Percentiles rank a stretch among this genome's conserved stretches.
These are phyloP conservation scores for Cryptosporidium xiaoi DNA, from an alignment of 169 alveolate species.

Conservation along the genomic window DNA sequence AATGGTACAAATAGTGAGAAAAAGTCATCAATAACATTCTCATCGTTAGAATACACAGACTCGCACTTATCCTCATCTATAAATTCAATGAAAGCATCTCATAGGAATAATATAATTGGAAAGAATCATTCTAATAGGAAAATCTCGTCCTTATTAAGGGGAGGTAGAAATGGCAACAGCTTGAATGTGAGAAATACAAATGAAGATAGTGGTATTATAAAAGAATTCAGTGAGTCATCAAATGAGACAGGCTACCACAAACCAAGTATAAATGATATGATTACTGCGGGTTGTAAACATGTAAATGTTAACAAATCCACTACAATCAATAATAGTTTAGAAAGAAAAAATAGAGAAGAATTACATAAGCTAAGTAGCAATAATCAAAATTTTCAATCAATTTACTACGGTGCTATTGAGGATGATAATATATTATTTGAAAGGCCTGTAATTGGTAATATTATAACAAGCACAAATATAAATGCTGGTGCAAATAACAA, in stretches of 20 bases:
- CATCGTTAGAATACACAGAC: slow-evolving; percentile 62
- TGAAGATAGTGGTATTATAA: slow-evolving; percentile 17
- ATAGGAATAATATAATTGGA: slow-evolving; percentile 21
- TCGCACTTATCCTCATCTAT: slow-evolving; percentile 61
- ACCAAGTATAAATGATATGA: no score
- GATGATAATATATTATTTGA: slow-evolving; percentile 41
- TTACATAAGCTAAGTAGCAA: not conserved
- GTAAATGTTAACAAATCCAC: not conserved
- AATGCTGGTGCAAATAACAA: not conserved
- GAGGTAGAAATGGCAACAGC: not conserved
- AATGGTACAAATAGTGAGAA: not conserved
- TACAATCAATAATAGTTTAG: not conserved
- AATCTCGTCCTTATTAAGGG: not conserved
- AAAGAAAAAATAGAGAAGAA: not conserved
- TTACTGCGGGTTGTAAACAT: no score
- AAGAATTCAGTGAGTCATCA: not conserved
- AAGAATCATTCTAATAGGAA: slow-evolving; percentile 35
- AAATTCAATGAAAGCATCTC: slow-evolving; percentile 51
- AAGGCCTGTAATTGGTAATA: slow-evolving; percentile 40
- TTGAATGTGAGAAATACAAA: slow-evolving; percentile 1
- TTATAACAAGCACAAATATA: slow-evolving; percentile 8
- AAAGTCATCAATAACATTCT: slow-evolving; percentile 26
- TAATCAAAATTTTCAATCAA: not conserved
- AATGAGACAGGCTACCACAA: no score
- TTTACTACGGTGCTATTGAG: slow-evolving; percentile 35